Percentiles rank a stretch among this genome's conserved stretches.
These are phyloP conservation scores for Lachnellula cervina DNA, from an alignment of 2,329 filamentous ascomycete species.

Conservation along the genomic window DNA sequence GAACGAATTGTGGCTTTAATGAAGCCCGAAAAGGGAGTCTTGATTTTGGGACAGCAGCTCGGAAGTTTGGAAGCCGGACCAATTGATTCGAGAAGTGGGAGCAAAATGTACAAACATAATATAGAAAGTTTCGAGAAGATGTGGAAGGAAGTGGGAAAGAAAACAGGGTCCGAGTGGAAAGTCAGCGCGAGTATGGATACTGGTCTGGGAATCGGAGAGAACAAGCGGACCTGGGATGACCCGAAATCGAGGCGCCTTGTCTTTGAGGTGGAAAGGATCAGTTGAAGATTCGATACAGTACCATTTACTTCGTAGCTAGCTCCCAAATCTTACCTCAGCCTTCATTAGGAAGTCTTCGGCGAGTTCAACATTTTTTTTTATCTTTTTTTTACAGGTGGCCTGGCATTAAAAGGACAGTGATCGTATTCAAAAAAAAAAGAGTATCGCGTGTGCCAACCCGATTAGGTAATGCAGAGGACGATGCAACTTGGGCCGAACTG, in stretches of 20 bases:
- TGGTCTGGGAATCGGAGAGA: conserved; percentile 21
- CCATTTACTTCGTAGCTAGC: too few species aligned
- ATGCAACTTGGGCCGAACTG: too few species aligned
- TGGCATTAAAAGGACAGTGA: too few species aligned
- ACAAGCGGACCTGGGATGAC: conserved; percentile 25
- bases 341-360: too few species aligned
- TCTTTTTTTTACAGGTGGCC: too few species aligned
- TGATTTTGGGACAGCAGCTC: conserved; percentile 12
- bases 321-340: too few species aligned
- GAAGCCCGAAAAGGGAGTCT: conserved; percentile 13
- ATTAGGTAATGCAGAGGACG: too few species aligned
- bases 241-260: conserved; percentile 12
- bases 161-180: conserved; percentile 24
- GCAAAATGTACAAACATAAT: conserved; percentile 14
- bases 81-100: background rate
- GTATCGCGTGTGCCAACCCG: too few species aligned
- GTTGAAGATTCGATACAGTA: background rate
- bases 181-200: conserved; percentile 23
- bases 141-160: conserved; percentile 19
- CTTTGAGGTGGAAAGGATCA: conserved; percentile 9
- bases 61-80: conserved; percentile 8
- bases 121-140: conserved; percentile 17
- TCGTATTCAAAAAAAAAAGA: too few species aligned
- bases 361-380: too few species aligned
- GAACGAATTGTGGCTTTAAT: conserved; percentile 13